A percentile compares a stretch with the other conserved stretches of the same genome.
Conservation (phyloP, 108 stramenopile genomes). For the Licmophora abbreviata region DNA sequence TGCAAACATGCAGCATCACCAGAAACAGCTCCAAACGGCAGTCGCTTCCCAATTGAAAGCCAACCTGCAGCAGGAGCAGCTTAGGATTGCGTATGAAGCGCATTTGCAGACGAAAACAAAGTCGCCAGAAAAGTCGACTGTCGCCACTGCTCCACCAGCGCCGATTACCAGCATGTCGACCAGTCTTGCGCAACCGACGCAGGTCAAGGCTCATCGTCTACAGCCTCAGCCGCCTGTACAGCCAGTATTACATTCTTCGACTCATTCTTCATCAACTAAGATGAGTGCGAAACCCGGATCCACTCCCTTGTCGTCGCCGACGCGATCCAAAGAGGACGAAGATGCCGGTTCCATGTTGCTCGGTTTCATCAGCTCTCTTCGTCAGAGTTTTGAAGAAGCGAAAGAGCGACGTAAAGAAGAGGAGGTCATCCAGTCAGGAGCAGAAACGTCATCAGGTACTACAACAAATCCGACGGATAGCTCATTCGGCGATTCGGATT, state of each 20-base stretch:
- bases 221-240: neutral
- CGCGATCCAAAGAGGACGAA: conserved; percentile 15
- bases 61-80: neutral
- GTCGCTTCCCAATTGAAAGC: conserved; percentile 22
- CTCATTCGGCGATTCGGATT: conserved; percentile 23
- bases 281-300: neutral
- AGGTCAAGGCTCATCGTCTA: neutral
- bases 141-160: neutral
- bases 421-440: conserved; percentile 1
- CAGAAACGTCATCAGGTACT: conserved; percentile 29
- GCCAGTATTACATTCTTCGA: neutral
- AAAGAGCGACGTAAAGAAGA: neutral
- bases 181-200: neutral
- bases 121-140: too few species aligned
- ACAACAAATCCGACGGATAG: conserved; percentile 9
- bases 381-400: conserved; percentile 27
- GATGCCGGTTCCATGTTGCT: conserved; percentile 30
- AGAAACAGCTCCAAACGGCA: conserved; percentile 21
- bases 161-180: neutral
- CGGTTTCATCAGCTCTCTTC: conserved; percentile 32
- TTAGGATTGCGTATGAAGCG: neutral
- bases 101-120: conserved; percentile 1
- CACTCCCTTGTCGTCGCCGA: too few species aligned
- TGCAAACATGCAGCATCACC: conserved; percentile 22
- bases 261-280: neutral